Evolutionary conservation across 352 stramenopile species (phyloP), one percentile per base, ranked within the genome.

Genomic region (Globisporangium middletonii): DNA sequence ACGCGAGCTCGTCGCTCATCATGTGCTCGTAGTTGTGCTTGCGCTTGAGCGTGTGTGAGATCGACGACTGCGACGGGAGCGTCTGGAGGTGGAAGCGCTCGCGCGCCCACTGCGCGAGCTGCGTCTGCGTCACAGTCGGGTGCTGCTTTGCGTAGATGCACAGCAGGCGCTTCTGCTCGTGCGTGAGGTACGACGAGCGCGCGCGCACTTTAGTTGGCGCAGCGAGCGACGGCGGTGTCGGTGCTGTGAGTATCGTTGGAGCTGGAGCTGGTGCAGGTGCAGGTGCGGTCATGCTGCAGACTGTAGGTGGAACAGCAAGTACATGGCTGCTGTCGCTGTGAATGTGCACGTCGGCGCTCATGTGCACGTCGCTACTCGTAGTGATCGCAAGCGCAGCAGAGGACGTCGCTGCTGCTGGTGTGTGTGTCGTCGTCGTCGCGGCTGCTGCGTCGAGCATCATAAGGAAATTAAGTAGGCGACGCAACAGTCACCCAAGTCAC

Each of bases 21-120:
- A 92, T 80, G 66, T 88, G 77, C 62, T 88, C 78, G 53, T 88
- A 87, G 51, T 77, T 71, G 45, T 77, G 71, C 50, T 77, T 75
- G 42, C 75, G 77, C 66, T 90, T 89, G 58, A 92, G 78, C 73
- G 84, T 87, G 68, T 90, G 83, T 53, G 78, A 89, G 62, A 92
- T 89, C 33, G 79, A 81, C 45, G 83, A 84, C 68, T 92, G 83
- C 59, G 83, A 90, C 56, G 83, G 83, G 58, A 78, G 69, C 55
- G 79, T 74, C 18, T 71, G 49, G 12, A 92, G 68, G 13, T 55
- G 53, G 59, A 92, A 92, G 62, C 85, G 75, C 26, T 79, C 70
- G 57, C 83, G 82, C 16, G 83, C 83, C 83, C 83, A 92, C 26
- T 79, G 69, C 44, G 76, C 81, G 44, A 92, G 64, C 62, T 90